Percentiles rank a stretch among this genome's conserved stretches.
These are phyloP conservation scores for Zasmidium cellare DNA, from an alignment of 2,329 filamentous ascomycete genomes.

Conservation along the genomic window DNA sequence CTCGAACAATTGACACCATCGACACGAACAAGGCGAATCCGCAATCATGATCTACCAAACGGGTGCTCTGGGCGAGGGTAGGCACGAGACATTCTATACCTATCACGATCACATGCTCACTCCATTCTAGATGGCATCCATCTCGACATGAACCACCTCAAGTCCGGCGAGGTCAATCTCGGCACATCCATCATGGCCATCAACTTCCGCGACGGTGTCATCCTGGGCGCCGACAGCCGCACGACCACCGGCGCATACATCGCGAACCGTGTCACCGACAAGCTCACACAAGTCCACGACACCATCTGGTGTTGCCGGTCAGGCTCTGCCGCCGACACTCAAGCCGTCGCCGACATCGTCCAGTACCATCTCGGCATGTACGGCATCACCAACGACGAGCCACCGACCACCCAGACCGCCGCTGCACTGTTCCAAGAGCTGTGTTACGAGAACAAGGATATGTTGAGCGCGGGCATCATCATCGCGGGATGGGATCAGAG, in stretches of 20 bases:
- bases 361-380: constrained; percentile 95
- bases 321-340: constrained; percentile 94
- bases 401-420: constrained; percentile 90
- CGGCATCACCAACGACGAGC: constrained; percentile 82
- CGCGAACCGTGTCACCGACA: constrained; percentile 98
- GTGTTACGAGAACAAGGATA: constrained; percentile 97
- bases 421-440: constrained; percentile 97
- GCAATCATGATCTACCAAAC: constrained; percentile 38
- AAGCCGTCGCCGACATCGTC: constrained; percentile 96
- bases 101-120: constrained; percentile 15
- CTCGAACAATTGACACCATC: not conserved
- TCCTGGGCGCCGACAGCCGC: constrained; percentile 94
- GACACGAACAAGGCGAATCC: constrained; percentile 4
- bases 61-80: constrained; percentile 44
- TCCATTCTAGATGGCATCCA: constrained; percentile 84
- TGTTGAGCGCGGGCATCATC: constrained; percentile 89
- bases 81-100: constrained; percentile 7
- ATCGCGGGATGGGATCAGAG: constrained; percentile 97
- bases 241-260: constrained; percentile 98
- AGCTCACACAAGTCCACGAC: constrained; percentile 96
- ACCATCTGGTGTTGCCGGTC: constrained; percentile 99
- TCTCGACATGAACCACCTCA: constrained; percentile 96
- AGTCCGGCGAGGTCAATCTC: constrained; percentile 98
- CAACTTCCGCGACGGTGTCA: constrained; percentile 97
- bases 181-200: constrained; percentile 99